A percentile compares a stretch with the other conserved stretches of the same genome.
Evolutionary conservation across 108 stramenopile species (phyloP).

Genomic region (Cyclotella cryptica): DNA sequence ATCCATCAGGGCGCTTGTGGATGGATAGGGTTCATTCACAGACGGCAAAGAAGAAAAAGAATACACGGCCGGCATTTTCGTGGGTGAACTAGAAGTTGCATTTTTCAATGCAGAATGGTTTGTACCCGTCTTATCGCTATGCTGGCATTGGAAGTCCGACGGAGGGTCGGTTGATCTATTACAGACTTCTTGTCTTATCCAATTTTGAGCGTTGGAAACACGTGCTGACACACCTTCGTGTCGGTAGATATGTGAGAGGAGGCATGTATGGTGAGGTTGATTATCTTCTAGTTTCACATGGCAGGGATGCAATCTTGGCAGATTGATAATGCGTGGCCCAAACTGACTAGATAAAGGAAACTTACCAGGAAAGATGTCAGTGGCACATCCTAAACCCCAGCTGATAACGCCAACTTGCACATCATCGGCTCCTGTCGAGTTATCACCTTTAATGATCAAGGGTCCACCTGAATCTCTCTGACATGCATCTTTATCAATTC

Average conservation of each 20-base stretch:
- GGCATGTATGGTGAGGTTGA: background rate
- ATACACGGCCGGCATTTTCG: too few species aligned
- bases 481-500: conserved; percentile 1
- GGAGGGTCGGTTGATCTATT: background rate
- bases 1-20: too few species aligned
- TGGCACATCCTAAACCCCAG: conserved; percentile 3
- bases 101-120: background rate
- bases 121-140: background rate
- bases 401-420: conserved; percentile 17
- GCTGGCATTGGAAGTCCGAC: background rate
- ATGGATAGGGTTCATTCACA: too few species aligned
- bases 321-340: background rate
- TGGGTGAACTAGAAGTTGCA: background rate
- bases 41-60: too few species aligned
- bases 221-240: background rate
- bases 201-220: background rate
- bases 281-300: background rate
- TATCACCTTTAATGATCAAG: background rate
- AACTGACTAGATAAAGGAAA: background rate
- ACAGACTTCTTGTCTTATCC: background rate
- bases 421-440: background rate
- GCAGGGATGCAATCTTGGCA: too few species aligned
- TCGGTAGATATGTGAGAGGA: background rate
- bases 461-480: conserved; percentile 20
- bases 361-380: conserved; percentile 2